Base-by-base conservation (phyloP, 768 basidiomycete species). In the Austroboletus festivus region DNA sequence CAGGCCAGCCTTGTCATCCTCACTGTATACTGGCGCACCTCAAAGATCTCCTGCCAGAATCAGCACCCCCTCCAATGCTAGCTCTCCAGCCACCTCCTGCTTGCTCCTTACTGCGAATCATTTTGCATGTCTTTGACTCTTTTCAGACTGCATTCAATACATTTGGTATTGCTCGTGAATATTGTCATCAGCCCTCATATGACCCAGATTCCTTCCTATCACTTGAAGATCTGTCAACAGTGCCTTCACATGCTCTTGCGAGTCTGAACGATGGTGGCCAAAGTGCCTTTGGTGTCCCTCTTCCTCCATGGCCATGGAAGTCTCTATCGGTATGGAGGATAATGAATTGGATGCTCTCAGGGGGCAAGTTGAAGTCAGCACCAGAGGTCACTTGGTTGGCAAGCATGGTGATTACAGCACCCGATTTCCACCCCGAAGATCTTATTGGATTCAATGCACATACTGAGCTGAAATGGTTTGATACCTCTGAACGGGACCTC, bases 241-340 rank as follows among this genome's bases (percentile, higher is more conserved):
- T 28, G 28, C 28, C 28, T 28, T 5, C 28, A 6, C 28, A 28
- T 5, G 7, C 28, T 6, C 28, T 12, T 28, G 12, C 7, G 5
- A 12, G 28, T 12, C 12, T 28, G 28, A 24, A 24, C 21, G 9
- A 4, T 16, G 19, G 24, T 9, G 4, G 4, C 21, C 11, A 0
- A 16, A 5, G 7, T 18, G 12, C 12, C 21, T 13, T 13, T 37
- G 5, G 11, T 12, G 8, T 18, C 35, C 35, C 13, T 19, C 35
- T 18, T 19, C 3, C 49, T 12, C 55, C 55, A 8, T 56, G 55
- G 55, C 56, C 53, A 4, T 57, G 53, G 53, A 19, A 10, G 12
- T 55, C 41, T 23, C 55, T 57, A 50, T 15, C 22, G 0, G 22
- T 47, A 5, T 52, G 42, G 41, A 15, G 10, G 6, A 22, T 52